Evolutionary conservation across 208 protist species (phyloP), one percentile per base, ranked within the genome.

Genomic region (Trypanosomatidae sp.): DNA sequence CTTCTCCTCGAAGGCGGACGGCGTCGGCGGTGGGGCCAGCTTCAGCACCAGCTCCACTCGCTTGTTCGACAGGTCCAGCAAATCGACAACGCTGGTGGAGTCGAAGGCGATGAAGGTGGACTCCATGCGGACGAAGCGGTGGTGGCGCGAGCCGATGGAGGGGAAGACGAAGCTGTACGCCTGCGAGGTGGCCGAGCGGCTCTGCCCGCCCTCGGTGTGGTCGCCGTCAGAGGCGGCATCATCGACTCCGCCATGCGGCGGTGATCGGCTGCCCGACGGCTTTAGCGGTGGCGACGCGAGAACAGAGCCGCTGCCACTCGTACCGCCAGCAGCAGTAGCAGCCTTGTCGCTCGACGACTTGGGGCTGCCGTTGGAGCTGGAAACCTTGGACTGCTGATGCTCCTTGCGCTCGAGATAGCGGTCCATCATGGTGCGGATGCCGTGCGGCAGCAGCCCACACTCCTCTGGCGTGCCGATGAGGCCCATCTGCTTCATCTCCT

Each of bases 401-500:
- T 81, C 73, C 36, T 71, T 73, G 30, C 83, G 77, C 56, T 89
- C 84, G 17, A 81, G 71, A 60, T 81, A 86, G 41, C 84, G 73
- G 58, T 92, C 86, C 83, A 93, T 87, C 19, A 92, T 60, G 30
- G 83, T 70, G 60, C 85, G 83, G 47, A 95, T 95, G 53, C 82
- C 83, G 56, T 90, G 72, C 39, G 91, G 91, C 13, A 95, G 81
- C 58, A 95, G 78, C 1, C 91, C 91, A 70, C 87, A 92, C 73
- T 88, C 80, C 62, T 91, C 82, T 9, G 91, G 91, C 1, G 91
- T 95, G 15, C 91, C 91, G 66, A 94, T 90, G 22, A 95, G 73
- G 15, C 91, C 91, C 73, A 95, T 86, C 49, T 95, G 91, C 76
- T 92, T 93, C 91, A 95, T 95, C 72, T 95, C 91, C 77, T 93